Evolutionary conservation across 2,329 filamentous ascomycete genomes (phyloP), one percentile per base, ranked within the genome.

Genomic region (Xylariales sp.): DNA sequence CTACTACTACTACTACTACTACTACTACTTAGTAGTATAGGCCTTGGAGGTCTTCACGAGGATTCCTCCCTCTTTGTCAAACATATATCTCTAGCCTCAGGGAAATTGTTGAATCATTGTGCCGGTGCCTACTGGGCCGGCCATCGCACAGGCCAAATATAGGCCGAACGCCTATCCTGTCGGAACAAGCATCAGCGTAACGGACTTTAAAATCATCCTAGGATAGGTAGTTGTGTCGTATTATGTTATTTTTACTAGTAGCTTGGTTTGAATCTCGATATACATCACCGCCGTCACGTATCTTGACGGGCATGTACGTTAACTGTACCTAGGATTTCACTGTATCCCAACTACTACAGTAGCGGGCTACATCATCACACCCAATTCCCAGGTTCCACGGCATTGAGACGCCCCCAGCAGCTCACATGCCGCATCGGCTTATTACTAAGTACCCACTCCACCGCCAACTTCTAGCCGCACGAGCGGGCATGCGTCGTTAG

Each of bases 401-500:
- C 64, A 62, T 43, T 34, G n/a, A 39, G 46, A 53, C 14, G 36
- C 45, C n/a, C 52, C 52, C 41, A 58, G 48, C 39, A 30, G 48
- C 45, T 36, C 28, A 23, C 43, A 36, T n/a, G 23, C 56, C 30
- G 50, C 41, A 43, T 50, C 30, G 34, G 39, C 61, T 58, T 65
- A 49, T 68, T 60, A 32, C 59, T 52, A 49, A 46, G 4, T 16
- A 3, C 16, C 23, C 46, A 64, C 48, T 39, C 64, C 60, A 65
- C 59, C 23, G 23, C 23, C 23, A 23, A 23, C 23, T 23, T 23
- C 23, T 68, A 43, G 60, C 56, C 59, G 63, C 57, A 54, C 18
- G 45, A 65, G 52, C 58, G 56, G 49, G 28, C 48, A 53, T 63
- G 57, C 62, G 50, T 62, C 53, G 46, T 56, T 46, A 65, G 68